phyloP scores from a whole-genome alignment of 805 yeast species.

The Ogataea paradorogensis region DNA sequence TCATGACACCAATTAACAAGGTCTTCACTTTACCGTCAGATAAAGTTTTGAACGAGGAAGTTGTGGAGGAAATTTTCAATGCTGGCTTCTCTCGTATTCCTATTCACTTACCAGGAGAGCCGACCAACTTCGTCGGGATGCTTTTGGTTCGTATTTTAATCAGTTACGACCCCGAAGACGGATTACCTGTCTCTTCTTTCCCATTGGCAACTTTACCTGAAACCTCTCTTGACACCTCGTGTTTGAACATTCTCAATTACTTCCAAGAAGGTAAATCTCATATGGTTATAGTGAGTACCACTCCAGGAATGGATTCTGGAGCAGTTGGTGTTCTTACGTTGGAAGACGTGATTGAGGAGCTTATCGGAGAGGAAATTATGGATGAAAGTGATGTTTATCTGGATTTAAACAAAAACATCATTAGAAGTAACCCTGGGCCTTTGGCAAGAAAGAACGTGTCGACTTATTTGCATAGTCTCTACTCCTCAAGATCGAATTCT shows the following conservation, averaged over 20 bases:
- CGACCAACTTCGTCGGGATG: conserved; percentile 92
- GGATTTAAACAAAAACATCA: conserved; percentile 85
- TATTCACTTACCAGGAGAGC: conserved; percentile 85
- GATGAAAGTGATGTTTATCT: conserved; percentile 94
- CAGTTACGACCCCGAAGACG: conserved; percentile 96
- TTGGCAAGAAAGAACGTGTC: conserved; percentile 66
- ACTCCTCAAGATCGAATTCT: conserved; percentile 26
- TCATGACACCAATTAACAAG: conserved; percentile 92
- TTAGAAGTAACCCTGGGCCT: conserved; percentile 74
- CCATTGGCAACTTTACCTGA: conserved; percentile 96
- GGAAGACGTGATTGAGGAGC: conserved; percentile 97
- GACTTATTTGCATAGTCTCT: conserved; percentile 62
- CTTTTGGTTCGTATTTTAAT: conserved; percentile 85
- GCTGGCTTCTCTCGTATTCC: conserved; percentile 96
- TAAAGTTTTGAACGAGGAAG: conserved; percentile 72
- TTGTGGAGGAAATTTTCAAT: conserved; percentile 85
- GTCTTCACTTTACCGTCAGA: conserved; percentile 88
- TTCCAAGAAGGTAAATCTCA: conserved; percentile 98
- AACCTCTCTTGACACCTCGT: conserved; percentile 86
- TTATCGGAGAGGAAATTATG: conserved; percentile 95
- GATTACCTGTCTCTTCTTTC: conserved; percentile 85
- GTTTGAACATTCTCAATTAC: conserved; percentile 88
- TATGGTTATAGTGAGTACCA: conserved; percentile 87
- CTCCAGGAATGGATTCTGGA: conserved; percentile 77
- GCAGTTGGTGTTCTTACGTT: conserved; percentile 89